Base-by-base conservation (phyloP, 2,329 filamentous ascomycete genomes). In the Amauroascus niger region DNA sequence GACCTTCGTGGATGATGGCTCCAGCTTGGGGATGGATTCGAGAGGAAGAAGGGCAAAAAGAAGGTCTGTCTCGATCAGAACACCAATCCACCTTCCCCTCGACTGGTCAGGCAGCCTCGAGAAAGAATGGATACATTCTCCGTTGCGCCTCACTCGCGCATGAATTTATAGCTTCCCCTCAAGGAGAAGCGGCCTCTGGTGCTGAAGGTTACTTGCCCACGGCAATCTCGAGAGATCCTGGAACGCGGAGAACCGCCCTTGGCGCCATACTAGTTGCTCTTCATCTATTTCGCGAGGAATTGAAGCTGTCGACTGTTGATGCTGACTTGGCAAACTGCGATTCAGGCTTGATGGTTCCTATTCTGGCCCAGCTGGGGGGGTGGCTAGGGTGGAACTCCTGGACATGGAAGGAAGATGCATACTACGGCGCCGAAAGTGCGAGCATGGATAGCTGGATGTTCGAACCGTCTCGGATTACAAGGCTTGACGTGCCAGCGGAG, bases 201-300 rank as follows among this genome's bases (percentile, higher is more conserved):
- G 62, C 68, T 3, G 69, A 75, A 8, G 84, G 84, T 1, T 86
- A 83, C 62, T 73, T 90, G 52, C 84, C 86, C 26, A 86, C 83
- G 0, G 79, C 68, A 30, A 67, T 63, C 58, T 70, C 77, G 49
- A 78, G 75, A 52, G 72, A 78, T 35, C 71, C 72, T 49, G 79
- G 80, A 54, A 75, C 76, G 48, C 78, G 82, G 41, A 76, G 79
- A 53, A 83, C 82, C 52, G 76, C 86, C 32, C 73, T 84, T 65
- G 79, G 87, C 63, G 76, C 86, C 49, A 78, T 91, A 35, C 74
- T 94, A 59, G 74, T 83, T 37, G 85, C 81, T 0, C 74, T 98
- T 11, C 93, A 98, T 70, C 75, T 97, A 2, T 74, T 95, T n/a
- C 78, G 86, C 0, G 91, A 98, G 67, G 93, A 98, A 66, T 78